phyloP scores from a whole-genome alignment of 805 yeast genomes.

The Kodamaea hsintzibuensis region DNA sequence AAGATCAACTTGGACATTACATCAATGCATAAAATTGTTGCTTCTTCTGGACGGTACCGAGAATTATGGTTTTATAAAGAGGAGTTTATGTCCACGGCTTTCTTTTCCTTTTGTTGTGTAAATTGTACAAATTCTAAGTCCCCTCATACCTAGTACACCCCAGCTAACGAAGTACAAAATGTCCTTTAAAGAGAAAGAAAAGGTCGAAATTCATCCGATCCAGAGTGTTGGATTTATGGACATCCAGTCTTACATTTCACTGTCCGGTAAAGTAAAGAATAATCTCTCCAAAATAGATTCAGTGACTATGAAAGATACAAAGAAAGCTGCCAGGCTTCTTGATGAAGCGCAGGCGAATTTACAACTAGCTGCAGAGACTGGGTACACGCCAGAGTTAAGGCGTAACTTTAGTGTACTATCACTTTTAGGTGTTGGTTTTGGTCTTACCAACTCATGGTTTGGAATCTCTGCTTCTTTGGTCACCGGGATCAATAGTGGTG shows the following conservation, averaged over 20 bases:
- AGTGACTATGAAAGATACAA: conserved; percentile 4
- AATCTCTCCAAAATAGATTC: conserved; percentile 5
- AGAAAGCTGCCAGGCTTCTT: conserved; percentile 12
- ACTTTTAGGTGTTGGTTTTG: conserved; percentile 58
- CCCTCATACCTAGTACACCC: neutral
- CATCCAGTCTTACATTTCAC: conserved; percentile 5
- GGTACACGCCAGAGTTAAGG: conserved; percentile 26
- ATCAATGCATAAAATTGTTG: neutral
- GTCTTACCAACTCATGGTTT: conserved; percentile 61
- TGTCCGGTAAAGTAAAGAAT: neutral
- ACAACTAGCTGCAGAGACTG: conserved; percentile 29
- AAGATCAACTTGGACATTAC: neutral
- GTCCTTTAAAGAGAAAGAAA: conserved; percentile 6
- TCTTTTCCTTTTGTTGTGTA: neutral
- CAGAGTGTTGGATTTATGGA: conserved; percentile 11
- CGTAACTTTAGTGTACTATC: conserved; percentile 44
- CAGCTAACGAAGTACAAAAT: conserved; percentile 12
- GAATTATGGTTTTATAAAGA: neutral
- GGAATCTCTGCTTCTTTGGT: conserved; percentile 58
- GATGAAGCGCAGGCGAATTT: conserved; percentile 25
- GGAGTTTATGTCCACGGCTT: neutral
- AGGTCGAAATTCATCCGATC: conserved; percentile 9
- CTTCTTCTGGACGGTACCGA: neutral
- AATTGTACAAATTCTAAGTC: neutral
- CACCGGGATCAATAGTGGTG: conserved; percentile 58